Base-by-base conservation (phyloP, 2,329 filamentous ascomycete species). In the Dactylellina sp. region DNA sequence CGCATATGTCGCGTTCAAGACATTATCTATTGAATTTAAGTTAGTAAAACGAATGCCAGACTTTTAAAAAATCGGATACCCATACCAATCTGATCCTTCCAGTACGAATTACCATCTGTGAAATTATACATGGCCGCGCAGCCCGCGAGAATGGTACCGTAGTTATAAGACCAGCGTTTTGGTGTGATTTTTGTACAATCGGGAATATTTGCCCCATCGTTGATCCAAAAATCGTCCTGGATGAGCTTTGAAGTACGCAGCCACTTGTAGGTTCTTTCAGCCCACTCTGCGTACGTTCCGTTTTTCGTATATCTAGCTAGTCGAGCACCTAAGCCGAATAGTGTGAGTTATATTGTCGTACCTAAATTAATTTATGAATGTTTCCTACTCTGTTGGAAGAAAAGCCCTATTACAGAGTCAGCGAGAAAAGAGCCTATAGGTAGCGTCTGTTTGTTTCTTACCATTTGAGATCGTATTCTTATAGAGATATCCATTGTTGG, bases 81-180 rank as follows among this genome's bases (percentile, higher is more conserved):
- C 20, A 6, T 28, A 57, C 53, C 53, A 6, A 71, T 63, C 40
- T 71, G 66, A n/a, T 63, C 32, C 50, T 71, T 71, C 66, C 66
- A 71, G 37, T 71, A 71, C 39, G 59, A 12, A 42, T 72, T 49
- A 44, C 77, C 47, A 35, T 71, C 20, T n/a, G 20, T 63, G 77
- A 79, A 85, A 79, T 91, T 90, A 80, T 89, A 91, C 86, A 92
- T 87, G 75, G 87, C 88, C 0, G 89, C 89, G 0, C 85, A 84
- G 0, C 89, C 89, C 63, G 88, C 85, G 2, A 89, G 79, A 40
- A 89, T 82, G 20, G 88, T 83, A 1, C 85, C 89, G 6, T 87
- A 86, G 71, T 89, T 89, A 80, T 91, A 90, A 0, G 88, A 87
- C 82, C 88, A 91, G 76, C 89, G 88, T 0, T 85, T 82, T 76